Evolutionary conservation across 352 stramenopile species (phyloP).

Genomic region (Pythium coloratum): DNA sequence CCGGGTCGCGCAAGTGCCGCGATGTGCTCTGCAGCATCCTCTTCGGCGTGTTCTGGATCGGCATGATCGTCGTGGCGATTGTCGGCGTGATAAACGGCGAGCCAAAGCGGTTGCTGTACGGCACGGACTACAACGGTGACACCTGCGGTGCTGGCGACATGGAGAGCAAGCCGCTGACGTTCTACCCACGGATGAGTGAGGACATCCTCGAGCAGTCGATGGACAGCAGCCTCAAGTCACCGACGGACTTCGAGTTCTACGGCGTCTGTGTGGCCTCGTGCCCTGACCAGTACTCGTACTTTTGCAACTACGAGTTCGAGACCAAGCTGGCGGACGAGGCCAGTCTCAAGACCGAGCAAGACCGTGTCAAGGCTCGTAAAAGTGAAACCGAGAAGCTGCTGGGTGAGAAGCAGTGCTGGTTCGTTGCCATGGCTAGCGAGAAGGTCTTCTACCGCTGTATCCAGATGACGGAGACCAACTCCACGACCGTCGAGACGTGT

Average conservation of each 20-base stretch:
- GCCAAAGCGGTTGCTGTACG: slow-evolving; percentile 73
- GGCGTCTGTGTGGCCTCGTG: slow-evolving; percentile 73
- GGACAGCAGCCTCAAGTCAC: slow-evolving; percentile 40
- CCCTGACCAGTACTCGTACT: slow-evolving; percentile 43
- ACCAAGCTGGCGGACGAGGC: slow-evolving; percentile 42
- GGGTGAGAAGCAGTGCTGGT: slow-evolving; percentile 51
- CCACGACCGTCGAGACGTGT: slow-evolving; percentile 65
- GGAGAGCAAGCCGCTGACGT: slow-evolving; percentile 47
- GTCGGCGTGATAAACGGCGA: slow-evolving; percentile 65
- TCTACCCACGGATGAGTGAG: slow-evolving; percentile 79
- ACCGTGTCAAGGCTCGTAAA: slow-evolving; percentile 48
- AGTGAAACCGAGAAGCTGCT: slow-evolving; percentile 41
- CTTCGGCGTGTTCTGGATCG: slow-evolving; percentile 82
- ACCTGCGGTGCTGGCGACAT: slow-evolving; percentile 60
- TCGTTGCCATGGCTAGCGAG: slow-evolving; percentile 62
- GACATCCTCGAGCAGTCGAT: slow-evolving; percentile 65
- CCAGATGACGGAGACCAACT: slow-evolving; percentile 59
- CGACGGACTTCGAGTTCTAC: slow-evolving; percentile 65
- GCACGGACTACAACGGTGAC: slow-evolving; percentile 74
- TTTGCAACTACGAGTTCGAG: slow-evolving; percentile 76
- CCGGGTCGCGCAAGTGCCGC: slow-evolving; percentile 48
- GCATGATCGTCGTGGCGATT: slow-evolving; percentile 70
- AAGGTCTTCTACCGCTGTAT: slow-evolving; percentile 82
- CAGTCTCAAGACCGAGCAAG: slow-evolving; percentile 46
- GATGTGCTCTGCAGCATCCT: slow-evolving; percentile 76